Percentiles rank a stretch among this genome's conserved stretches.
These are phyloP conservation scores for Pseudogymnoascus sp. DNA, from an alignment of 2,329 filamentous ascomycete species.

Conservation along the genomic window DNA sequence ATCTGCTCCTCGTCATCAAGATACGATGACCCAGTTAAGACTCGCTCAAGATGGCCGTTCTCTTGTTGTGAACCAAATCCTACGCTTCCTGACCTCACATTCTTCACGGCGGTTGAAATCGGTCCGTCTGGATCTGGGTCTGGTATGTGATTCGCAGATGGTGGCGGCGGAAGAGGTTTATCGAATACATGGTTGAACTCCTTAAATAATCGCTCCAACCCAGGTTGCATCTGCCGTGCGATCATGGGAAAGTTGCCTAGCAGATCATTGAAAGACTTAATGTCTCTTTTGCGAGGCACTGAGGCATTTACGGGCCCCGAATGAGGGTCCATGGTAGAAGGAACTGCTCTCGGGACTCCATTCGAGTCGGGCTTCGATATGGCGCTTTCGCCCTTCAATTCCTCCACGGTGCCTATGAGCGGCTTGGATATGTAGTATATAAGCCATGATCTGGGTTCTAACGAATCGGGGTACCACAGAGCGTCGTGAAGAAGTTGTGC, in stretches of 20 bases:
- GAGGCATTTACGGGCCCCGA: conserved; percentile 22
- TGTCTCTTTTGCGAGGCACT: conserved; percentile 71
- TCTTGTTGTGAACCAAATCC: background rate
- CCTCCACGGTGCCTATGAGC: conserved; percentile 74
- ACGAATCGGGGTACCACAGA: conserved; percentile 82
- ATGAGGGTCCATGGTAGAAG: conserved; percentile 12
- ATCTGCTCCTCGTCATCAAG: conserved; percentile 86
- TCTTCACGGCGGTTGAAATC: conserved; percentile 47
- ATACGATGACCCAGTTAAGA: conserved; percentile 36
- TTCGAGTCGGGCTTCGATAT: conserved; percentile 1
- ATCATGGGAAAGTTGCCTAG: conserved; percentile 92
- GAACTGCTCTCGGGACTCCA: conserved; percentile 14
- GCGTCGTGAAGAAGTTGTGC: conserved; percentile 77
- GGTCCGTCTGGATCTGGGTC: conserved; percentile 52
- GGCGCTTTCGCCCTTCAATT: conserved; percentile 34
- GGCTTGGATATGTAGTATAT: conserved; percentile 93
- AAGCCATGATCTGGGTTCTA: conserved; percentile 88
- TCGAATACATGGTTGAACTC: conserved; percentile 84
- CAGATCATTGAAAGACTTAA: conserved; percentile 83
- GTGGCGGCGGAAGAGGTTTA: conserved; percentile 64
- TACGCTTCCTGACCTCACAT: conserved; percentile 45
- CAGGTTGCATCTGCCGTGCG: conserved; percentile 88
- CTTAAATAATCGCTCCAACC: conserved; percentile 79
- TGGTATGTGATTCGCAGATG: conserved; percentile 51
- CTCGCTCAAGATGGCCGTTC: conserved; percentile 28